Evolutionary conservation across 208 protist species (phyloP), one percentile per base, ranked within the genome.

Genomic region (Zelonia costaricensis): DNA sequence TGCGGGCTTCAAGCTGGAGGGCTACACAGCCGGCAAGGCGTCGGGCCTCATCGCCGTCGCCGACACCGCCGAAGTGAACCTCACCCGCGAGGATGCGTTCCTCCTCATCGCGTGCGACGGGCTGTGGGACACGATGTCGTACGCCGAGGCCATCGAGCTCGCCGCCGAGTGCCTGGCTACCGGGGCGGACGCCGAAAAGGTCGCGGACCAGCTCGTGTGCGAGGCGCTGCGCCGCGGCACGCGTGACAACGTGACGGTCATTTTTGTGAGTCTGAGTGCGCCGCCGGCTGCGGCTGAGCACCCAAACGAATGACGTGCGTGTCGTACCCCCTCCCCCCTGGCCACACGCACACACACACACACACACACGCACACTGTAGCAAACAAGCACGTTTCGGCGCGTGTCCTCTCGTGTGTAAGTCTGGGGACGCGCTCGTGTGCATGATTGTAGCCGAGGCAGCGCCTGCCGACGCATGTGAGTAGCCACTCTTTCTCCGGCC

Each of bases 81-180:
- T 91, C 1, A 83, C 62, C 10, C 47, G 69, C 8, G 71, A 86
- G 22, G 88, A 96, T 56, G 75, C 83, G 33, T 97, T 97, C 71
- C 42, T 97, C 12, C 69, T 97, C 39, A 75, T 97, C 62, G 93
- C 81, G 10, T 97, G 90, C 62, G 93, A 97, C 57, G 93, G 93
- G 7, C 65, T 97, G 54, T 97, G 90, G 88, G 93, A 97, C 62
- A 86, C 86, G 6, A 86, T 97, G 63, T 82, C 81, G 5, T 91
- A 97, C 61, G 79, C 82, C 30, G 80, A 91, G 53, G 94, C 91
- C 20, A 75, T 93, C 16, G 71, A 92, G 30, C 74, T 89, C 42
- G 90, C 80, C 45, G 59, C 62, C 44, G 44, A 76, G 36, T 44
- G 54, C 59, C 47, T 80, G 58, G 60, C 51, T 8, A 54, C 36